Evolutionary conservation across 768 basidiomycete genomes (phyloP).

Genomic region (Boletus rubescentipes): DNA sequence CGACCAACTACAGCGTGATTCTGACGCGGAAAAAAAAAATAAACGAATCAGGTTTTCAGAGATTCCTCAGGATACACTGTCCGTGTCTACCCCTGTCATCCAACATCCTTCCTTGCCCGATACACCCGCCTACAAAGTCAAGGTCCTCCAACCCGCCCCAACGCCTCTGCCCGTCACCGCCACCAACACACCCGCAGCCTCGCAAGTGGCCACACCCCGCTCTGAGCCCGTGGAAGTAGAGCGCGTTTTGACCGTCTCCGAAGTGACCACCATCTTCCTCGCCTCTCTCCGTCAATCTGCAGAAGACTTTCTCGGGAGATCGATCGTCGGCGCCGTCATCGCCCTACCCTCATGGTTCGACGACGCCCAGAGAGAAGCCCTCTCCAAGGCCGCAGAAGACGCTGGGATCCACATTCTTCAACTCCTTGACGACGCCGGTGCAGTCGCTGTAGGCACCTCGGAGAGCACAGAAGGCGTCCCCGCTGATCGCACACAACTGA

Average conservation of each 20-base stretch:
- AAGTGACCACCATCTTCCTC: conserved; percentile 85
- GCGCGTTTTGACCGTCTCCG: conserved; percentile 77
- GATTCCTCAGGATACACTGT: conserved; percentile 51
- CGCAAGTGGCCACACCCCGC: conserved; percentile 67
- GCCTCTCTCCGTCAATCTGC: conserved; percentile 82
- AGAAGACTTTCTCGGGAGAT: conserved; percentile 84
- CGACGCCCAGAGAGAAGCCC: conserved; percentile 62
- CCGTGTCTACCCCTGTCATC: conserved; percentile 67
- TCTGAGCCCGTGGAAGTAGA: conserved; percentile 65
- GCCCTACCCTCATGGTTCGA: conserved; percentile 78
- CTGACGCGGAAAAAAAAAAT: not conserved
- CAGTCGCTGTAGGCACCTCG: conserved; percentile 58
- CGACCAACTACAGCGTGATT: not conserved
- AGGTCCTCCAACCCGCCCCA: conserved; percentile 77
- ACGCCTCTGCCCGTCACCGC: conserved; percentile 58
- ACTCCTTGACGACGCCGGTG: conserved; percentile 84
- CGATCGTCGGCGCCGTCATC: conserved; percentile 79
- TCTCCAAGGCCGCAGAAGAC: conserved; percentile 69
- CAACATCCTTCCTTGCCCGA: conserved; percentile 71
- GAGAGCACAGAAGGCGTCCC: conserved; percentile 40
- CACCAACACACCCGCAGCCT: conserved; percentile 61
- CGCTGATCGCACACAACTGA: conserved; percentile 71
- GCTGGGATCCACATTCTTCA: conserved; percentile 86
- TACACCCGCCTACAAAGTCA: conserved; percentile 81
- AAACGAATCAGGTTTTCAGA: conserved; percentile 63